Percentiles rank a stretch among this genome's conserved stretches.
phyloP scores from a whole-genome alignment of 208 protist genomes.

The Leishmania mexicana region DNA sequence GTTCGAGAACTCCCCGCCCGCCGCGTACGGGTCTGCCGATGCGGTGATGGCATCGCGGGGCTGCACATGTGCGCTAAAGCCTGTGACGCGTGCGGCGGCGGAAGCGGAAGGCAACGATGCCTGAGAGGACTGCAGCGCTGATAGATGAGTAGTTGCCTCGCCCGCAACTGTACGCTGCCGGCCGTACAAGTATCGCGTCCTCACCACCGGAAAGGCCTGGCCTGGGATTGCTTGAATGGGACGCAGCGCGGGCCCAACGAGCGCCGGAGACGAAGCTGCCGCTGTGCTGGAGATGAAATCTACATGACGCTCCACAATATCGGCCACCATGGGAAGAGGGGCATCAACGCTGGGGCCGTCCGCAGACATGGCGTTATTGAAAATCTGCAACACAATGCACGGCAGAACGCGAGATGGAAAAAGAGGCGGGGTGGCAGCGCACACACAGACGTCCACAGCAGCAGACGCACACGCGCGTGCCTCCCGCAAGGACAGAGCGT shows the following conservation, averaged over 20 bases:
- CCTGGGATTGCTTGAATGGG: constrained; percentile 50
- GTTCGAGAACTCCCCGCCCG: background rate
- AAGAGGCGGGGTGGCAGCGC: background rate
- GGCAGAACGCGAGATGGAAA: background rate
- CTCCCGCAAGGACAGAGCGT: background rate
- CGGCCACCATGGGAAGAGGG: constrained; percentile 29
- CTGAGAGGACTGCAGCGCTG: background rate
- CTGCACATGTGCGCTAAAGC: constrained; percentile 57
- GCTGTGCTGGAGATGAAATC: background rate
- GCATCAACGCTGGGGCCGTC: background rate
- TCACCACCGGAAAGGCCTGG: constrained; percentile 33
- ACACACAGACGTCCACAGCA: background rate
- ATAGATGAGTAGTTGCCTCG: background rate
- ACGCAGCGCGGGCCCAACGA: constrained; percentile 21
- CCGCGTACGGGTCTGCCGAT: background rate
- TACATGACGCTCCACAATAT: constrained; percentile 39
- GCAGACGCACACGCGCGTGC: background rate
- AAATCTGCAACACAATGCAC: constrained; percentile 3
- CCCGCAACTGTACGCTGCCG: background rate
- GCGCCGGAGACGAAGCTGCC: background rate
- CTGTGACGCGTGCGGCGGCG: background rate
- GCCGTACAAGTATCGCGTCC: constrained; percentile 33
- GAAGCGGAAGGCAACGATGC: background rate
- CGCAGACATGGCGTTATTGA: constrained; percentile 2
- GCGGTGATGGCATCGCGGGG: constrained; percentile 10